phyloP scores from a whole-genome alignment of 768 basidiomycete genomes.

The Astraeus odoratus region DNA sequence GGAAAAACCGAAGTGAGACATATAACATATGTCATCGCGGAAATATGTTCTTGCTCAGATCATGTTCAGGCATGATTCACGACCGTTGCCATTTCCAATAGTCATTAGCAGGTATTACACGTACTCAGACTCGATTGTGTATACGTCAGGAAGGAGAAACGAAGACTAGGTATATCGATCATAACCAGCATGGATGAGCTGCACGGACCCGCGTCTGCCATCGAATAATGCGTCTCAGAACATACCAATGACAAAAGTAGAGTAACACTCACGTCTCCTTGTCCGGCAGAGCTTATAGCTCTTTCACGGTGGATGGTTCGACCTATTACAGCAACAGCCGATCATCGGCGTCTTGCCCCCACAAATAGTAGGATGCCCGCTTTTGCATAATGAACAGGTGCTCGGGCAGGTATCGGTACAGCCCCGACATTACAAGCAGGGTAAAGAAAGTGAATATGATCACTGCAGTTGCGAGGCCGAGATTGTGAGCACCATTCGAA shows the following conservation, averaged over 20 bases:
- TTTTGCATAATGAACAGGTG: conserved; percentile 49
- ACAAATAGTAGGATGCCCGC: conserved; percentile 58
- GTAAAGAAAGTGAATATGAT: conserved; percentile 34
- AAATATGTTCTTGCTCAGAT: too few species aligned
- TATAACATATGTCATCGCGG: too few species aligned
- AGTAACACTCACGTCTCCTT: neutral
- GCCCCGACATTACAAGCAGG: conserved; percentile 43
- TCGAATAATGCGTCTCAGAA: too few species aligned
- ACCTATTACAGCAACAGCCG: conserved; percentile 24
- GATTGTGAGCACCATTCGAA: conserved; percentile 4
- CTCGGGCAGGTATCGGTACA: conserved; percentile 53
- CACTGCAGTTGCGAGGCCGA: conserved; percentile 26
- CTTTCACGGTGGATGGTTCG: conserved; percentile 22
- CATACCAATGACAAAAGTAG: neutral
- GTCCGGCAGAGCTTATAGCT: conserved; percentile 13
- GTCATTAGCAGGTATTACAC: neutral
- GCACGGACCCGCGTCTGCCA: too few species aligned
- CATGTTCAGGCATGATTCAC: too few species aligned
- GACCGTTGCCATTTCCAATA: too few species aligned
- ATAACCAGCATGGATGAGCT: neutral
- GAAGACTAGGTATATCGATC: neutral
- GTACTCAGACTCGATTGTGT: too few species aligned
- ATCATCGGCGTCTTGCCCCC: conserved; percentile 44
- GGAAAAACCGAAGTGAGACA: too few species aligned
- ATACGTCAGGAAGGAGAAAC: neutral